Conservation (phyloP, 2,329 filamentous ascomycete species). For the Aspergillus fischeri region DNA sequence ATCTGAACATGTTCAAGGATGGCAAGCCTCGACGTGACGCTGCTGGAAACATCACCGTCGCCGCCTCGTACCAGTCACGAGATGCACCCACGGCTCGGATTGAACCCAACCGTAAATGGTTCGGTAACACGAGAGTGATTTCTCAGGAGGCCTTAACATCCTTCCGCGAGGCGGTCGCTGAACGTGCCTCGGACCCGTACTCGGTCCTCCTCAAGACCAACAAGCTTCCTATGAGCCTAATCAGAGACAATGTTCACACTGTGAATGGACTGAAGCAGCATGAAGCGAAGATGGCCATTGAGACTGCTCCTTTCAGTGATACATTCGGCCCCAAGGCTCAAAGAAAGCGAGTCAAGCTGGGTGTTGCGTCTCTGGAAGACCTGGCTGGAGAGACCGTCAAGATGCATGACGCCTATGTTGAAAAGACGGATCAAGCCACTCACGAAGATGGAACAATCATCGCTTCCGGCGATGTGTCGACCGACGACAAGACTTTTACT, state of each 20-base stretch:
- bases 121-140: constrained; percentile 87
- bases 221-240: constrained; percentile 93
- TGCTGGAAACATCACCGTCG: constrained; percentile 76
- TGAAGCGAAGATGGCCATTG: constrained; percentile 87
- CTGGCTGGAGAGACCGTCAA: constrained; percentile 74
- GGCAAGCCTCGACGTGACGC: constrained; percentile 79
- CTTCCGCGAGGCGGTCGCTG: constrained; percentile 88
- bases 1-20: constrained; percentile 85
- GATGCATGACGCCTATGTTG: constrained; percentile 76
- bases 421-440: constrained; percentile 73
- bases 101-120: constrained; percentile 97
- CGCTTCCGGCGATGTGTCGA: constrained; percentile 49
- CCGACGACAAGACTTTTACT: constrained; percentile 43
- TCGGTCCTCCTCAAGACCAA: constrained; percentile 94
- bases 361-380: constrained; percentile 75
- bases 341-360: constrained; percentile 86
- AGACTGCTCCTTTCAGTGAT: constrained; percentile 77
- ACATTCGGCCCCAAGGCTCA: constrained; percentile 94
- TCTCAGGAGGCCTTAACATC: constrained; percentile 81
- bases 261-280: constrained; percentile 88
- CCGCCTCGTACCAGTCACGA: constrained; percentile 76
- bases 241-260: constrained; percentile 66
- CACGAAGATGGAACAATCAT: constrained; percentile 68
- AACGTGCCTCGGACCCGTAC: constrained; percentile 86
- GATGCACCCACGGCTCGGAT: constrained; percentile 80